These are phyloP conservation scores for Panellus pusillus DNA, from an alignment of 768 basidiomycete genomes.

Conservation along the genomic window DNA sequence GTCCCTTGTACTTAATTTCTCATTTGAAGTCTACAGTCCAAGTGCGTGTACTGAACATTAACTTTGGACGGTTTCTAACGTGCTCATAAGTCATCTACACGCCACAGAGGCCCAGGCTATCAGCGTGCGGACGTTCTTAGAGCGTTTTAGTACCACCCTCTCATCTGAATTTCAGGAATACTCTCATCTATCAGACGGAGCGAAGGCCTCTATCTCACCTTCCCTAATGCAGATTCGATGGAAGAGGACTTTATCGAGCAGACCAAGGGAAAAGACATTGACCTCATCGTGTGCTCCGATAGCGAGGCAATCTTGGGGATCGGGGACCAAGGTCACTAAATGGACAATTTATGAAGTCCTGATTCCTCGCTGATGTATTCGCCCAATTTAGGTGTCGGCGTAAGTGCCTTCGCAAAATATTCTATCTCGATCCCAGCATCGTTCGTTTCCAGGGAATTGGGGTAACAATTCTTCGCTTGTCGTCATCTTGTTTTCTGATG, in stretches of 20 bases:
- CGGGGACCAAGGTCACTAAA: conserved; percentile 42
- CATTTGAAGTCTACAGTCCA: background rate
- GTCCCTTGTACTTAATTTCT: background rate
- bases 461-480: background rate
- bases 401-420: conserved; percentile 28
- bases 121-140: background rate
- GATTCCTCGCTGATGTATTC: background rate
- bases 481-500: background rate
- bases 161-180: conserved; percentile 43
- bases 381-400: conserved; percentile 71
- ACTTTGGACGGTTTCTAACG: conserved; percentile 29
- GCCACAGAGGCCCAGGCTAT: conserved; percentile 56
- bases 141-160: background rate
- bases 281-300: conserved; percentile 82
- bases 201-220: conserved; percentile 74
- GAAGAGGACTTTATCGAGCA: conserved; percentile 75
- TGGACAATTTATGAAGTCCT: background rate
- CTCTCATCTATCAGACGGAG: conserved; percentile 81
- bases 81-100: conserved; percentile 67
- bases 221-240: conserved; percentile 63
- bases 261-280: conserved; percentile 59
- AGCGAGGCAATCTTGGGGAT: conserved; percentile 83
- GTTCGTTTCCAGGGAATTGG: conserved; percentile 11
- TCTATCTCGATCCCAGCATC: background rate
- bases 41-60: background rate